Conservation (phyloP, 768 basidiomycete species). For the Coprinopsis marcescibilis region DNA sequence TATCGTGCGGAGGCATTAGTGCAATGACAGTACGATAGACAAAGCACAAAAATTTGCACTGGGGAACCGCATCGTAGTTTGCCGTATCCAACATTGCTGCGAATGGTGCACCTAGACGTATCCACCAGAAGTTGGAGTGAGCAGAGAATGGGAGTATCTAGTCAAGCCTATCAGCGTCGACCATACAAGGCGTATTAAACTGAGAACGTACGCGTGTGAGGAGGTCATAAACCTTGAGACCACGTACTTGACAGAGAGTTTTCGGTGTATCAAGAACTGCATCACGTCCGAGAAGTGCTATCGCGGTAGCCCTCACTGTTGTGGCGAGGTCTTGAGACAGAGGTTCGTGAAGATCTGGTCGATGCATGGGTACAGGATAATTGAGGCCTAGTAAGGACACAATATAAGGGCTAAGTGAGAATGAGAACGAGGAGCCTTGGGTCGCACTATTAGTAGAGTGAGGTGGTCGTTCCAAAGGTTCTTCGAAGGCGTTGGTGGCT, state of each 20-base stretch:
- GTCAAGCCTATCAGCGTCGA: background rate
- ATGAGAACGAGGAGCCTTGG: too few relatives aligned
- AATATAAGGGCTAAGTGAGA: too few relatives aligned
- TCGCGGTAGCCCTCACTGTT: background rate
- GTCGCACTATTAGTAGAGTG: too few relatives aligned
- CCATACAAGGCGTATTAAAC: background rate
- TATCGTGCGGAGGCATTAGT: conserved; percentile 24
- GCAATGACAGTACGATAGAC: conserved; percentile 24
- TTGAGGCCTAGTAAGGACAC: too few relatives aligned
- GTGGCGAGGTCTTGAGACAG: too few relatives aligned
- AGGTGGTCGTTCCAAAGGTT: too few relatives aligned
- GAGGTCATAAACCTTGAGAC: background rate
- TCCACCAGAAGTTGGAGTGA: conserved; percentile 22
- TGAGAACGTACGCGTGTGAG: background rate
- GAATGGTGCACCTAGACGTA: conserved; percentile 21
- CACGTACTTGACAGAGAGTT: background rate
- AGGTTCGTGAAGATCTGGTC: too few relatives aligned
- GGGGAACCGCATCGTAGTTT: conserved; percentile 18
- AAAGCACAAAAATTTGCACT: conserved; percentile 24
- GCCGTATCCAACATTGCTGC: conserved; percentile 25
- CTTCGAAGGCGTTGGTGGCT: too few relatives aligned
- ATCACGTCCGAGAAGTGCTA: background rate
- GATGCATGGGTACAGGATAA: too few relatives aligned
- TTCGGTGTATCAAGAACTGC: background rate
- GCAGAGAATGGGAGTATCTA: conserved; percentile 3